Evolutionary conservation across 2,329 filamentous ascomycete genomes (phyloP).

Genomic region (Fulvia fulva): DNA sequence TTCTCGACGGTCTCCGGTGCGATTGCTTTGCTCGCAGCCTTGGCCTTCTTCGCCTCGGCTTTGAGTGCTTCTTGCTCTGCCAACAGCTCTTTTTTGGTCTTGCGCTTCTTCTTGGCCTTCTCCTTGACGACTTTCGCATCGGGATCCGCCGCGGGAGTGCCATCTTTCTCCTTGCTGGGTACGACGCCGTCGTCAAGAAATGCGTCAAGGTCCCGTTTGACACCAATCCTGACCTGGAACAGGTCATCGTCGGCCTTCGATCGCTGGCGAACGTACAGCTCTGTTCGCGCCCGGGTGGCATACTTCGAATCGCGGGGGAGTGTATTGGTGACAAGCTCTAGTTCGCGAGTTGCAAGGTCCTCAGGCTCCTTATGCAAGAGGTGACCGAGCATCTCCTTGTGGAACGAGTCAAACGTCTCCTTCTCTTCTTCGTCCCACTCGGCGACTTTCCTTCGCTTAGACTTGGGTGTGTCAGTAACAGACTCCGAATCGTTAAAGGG

Average conservation of each 20-base stretch:
- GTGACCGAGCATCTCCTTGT: constrained; percentile 46
- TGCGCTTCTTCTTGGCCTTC: constrained; percentile 57
- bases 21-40: constrained; percentile 27
- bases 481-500: constrained; percentile 49
- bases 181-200: constrained; percentile 22
- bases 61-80: constrained; percentile 64
- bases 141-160: constrained; percentile 23
- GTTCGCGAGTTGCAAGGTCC: constrained; percentile 61
- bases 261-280: constrained; percentile 69
- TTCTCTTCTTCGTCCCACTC: constrained; percentile 47
- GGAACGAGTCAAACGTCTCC: constrained; percentile 44
- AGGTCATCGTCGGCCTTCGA: constrained; percentile 81
- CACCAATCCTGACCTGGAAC: constrained; percentile 59
- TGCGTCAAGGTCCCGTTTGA: constrained; percentile 41
- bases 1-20: constrained; percentile 36
- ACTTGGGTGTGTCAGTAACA: constrained; percentile 38
- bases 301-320: constrained; percentile 59
- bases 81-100: constrained; percentile 74
- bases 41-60: constrained; percentile 31
- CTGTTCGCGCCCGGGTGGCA: constrained; percentile 67
- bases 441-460: constrained; percentile 43
- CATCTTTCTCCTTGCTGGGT: constrained; percentile 20
- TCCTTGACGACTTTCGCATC: constrained; percentile 36
- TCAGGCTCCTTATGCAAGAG: constrained; percentile 61
- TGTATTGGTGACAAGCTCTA: constrained; percentile 54